Conservation (phyloP, 2,329 filamentous ascomycete species). For the Fusarium concolor region DNA sequence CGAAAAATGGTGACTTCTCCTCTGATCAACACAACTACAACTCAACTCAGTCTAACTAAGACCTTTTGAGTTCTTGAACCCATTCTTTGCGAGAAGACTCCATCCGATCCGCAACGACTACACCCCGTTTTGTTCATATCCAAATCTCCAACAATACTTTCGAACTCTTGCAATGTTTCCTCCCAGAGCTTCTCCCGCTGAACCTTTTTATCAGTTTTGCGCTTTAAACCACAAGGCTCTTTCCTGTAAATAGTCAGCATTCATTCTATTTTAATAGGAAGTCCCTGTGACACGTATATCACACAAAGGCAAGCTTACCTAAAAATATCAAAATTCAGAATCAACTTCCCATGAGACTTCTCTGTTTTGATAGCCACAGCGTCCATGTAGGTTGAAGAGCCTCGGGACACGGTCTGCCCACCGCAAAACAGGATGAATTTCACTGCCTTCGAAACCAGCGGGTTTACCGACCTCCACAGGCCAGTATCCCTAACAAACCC, state of each 20-base stretch:
- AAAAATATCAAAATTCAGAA: neutral
- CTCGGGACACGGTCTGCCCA: neutral
- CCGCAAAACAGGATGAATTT: neutral
- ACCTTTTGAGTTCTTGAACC: neutral
- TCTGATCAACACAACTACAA: neutral
- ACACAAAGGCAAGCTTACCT: neutral
- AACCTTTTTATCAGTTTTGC: neutral
- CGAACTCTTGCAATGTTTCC: neutral
- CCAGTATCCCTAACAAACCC: neutral
- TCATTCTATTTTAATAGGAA: too few relatives aligned
- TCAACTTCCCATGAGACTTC: neutral
- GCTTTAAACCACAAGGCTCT: too few relatives aligned
- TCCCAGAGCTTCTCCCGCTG: neutral
- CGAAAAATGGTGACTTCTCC: constrained; percentile 1
- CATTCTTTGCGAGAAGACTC: neutral
- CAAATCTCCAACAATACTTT: neutral
- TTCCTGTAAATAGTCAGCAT: neutral
- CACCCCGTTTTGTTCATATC: neutral
- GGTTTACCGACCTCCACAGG: neutral
- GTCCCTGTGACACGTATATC: too few relatives aligned
- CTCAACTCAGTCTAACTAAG: neutral
- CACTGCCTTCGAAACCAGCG: too few relatives aligned
- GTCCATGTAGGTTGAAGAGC: neutral
- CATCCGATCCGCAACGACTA: neutral
- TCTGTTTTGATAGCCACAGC: neutral